Percentiles rank a stretch among this genome's conserved stretches.
Conservation (phyloP, 345 rosid species). For the Mallotus nudiflorus region DNA sequence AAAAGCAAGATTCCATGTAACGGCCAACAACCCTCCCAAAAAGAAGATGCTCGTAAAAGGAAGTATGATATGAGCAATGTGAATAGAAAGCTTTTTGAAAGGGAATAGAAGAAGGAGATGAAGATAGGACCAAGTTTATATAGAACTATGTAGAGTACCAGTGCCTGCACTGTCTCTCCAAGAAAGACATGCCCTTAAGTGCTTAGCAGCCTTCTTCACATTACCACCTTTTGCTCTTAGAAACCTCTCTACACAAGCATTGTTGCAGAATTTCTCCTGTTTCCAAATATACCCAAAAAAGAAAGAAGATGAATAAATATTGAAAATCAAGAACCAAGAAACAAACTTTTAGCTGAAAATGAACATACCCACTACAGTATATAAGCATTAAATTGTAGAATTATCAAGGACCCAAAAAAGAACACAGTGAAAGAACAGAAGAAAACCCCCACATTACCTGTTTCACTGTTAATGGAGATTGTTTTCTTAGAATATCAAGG, state of each 20-base stretch:
- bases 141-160: slow-evolving; percentile 38
- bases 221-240: slow-evolving; percentile 70
- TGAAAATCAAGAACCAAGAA: slow-evolving; percentile 1
- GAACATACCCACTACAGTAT: not conserved
- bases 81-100: slow-evolving; percentile 1
- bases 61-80: not conserved
- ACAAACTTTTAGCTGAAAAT: slow-evolving; percentile 1
- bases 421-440: not conserved
- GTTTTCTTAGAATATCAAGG: slow-evolving; percentile 62
- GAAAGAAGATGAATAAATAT: too few species aligned
- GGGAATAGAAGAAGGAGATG: slow-evolving; percentile 1
- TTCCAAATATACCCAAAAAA: too few species aligned
- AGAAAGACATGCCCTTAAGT: slow-evolving; percentile 73
- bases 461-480: slow-evolving; percentile 70
- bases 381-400: not conserved
- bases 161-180: slow-evolving; percentile 79
- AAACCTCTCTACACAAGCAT: slow-evolving; percentile 75
- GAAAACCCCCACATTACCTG: slow-evolving; percentile 52
- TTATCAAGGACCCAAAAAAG: not conserved
- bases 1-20: slow-evolving; percentile 34
- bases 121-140: too few species aligned
- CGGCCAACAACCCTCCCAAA: slow-evolving; percentile 23
- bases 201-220: slow-evolving; percentile 84
- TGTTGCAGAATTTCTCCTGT: slow-evolving; percentile 95
- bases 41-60: slow-evolving; percentile 22